Evolutionary conservation across 2,329 filamentous ascomycete genomes (phyloP).

Genomic region (Erysiphe pulchra): DNA sequence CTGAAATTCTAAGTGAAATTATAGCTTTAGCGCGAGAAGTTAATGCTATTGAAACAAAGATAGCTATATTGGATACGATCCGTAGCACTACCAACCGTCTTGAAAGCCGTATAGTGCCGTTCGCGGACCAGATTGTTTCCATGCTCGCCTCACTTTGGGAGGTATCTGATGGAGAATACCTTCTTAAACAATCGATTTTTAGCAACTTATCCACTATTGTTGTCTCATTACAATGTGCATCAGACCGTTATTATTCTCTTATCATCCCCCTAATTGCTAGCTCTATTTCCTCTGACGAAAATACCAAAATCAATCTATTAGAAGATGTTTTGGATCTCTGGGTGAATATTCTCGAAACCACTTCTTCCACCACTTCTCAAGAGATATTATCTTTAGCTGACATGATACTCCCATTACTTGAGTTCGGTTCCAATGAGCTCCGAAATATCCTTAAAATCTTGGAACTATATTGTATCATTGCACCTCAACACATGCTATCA

Average conservation of each 20-base stretch:
- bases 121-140: constrained; percentile 58
- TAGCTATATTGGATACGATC: constrained; percentile 71
- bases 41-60: constrained; percentile 65
- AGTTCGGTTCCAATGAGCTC: constrained; percentile 37
- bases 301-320: constrained; percentile 55
- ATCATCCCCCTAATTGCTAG: constrained; percentile 64
- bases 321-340: constrained; percentile 85
- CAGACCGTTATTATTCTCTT: constrained; percentile 50
- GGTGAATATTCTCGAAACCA: constrained; percentile 46
- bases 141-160: constrained; percentile 68
- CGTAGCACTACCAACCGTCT: constrained; percentile 57
- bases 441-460: constrained; percentile 35
- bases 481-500: constrained; percentile 37
- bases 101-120: constrained; percentile 41
- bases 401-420: constrained; percentile 37
- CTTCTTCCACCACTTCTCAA: constrained; percentile 30
- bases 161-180: constrained; percentile 49
- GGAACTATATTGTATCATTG: constrained; percentile 44
- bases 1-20: constrained; percentile 44
- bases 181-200: constrained; percentile 84
- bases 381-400: constrained; percentile 37
- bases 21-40: constrained; percentile 59
- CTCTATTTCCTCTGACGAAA: constrained; percentile 51
- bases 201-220: constrained; percentile 66
- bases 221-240: constrained; percentile 58